Evolutionary conservation across 1,284 basidiomycete species (phyloP).

Genomic region (Sporisorium graminicola): DNA sequence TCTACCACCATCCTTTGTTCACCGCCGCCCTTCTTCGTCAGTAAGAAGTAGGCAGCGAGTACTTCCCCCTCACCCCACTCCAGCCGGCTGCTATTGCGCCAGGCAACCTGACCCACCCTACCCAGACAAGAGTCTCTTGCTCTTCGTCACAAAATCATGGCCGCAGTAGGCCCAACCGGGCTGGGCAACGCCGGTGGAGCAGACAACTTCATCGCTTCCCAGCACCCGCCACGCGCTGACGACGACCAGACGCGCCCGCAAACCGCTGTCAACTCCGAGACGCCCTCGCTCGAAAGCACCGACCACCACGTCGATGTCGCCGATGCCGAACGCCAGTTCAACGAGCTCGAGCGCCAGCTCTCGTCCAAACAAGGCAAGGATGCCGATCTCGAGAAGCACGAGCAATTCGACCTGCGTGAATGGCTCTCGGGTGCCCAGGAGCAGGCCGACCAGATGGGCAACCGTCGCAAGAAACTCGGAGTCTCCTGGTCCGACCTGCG

Average conservation of each 20-base stretch:
- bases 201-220: constrained; percentile 37
- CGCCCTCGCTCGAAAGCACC: constrained; percentile 18
- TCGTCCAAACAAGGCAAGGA: constrained; percentile 25
- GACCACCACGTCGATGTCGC: constrained; percentile 42
- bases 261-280: constrained; percentile 23
- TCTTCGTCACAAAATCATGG: constrained; percentile 18
- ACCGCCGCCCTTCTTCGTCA: no score
- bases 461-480: constrained; percentile 53
- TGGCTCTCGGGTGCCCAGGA: constrained; percentile 42
- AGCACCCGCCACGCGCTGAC: constrained; percentile 8
- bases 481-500: constrained; percentile 49
- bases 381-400: constrained; percentile 35
- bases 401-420: constrained; percentile 36
- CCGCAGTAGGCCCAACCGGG: constrained; percentile 20
- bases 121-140: background rate
- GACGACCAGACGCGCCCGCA: constrained; percentile 18
- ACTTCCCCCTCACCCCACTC: background rate
- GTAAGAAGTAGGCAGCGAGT: background rate
- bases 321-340: constrained; percentile 40
- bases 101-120: background rate
- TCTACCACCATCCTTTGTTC: no score
- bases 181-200: constrained; percentile 26
- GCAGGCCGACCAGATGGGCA: constrained; percentile 35
- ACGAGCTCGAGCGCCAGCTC: constrained; percentile 41
- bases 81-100: background rate